Base-by-base conservation (phyloP, 495 filamentous ascomycete genomes). In the Talaromyces trachyspermus region DNA sequence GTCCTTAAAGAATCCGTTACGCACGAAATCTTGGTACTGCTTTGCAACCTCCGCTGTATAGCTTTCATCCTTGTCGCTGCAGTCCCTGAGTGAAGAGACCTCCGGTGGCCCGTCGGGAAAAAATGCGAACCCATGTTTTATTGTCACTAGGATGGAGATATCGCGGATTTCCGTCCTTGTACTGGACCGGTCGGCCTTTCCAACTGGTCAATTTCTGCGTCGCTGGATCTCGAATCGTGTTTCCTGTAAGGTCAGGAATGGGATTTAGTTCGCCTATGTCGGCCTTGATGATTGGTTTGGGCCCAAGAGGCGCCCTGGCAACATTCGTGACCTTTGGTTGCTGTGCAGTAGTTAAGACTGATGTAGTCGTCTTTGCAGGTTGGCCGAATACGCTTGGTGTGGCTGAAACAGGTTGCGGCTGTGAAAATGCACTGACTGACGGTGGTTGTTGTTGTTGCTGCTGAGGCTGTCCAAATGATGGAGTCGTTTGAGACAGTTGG, bases 101-200 rank as follows among this genome's bases (percentile, higher is more conserved):
- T 66, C 56, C 1, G 84, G 85, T n/a, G 82, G 70, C 1, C 86
- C 86, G 23, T 83, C 66, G 1, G 53, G 84, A 86, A 66, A 83
- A 82, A 18, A 91, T 77, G 26, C 71, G 75, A 22, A 76, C 68
- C 48, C 63, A 72, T 4, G 65, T 68, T 43, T 65, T 56, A 32
- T 71, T 66, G 48, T 77, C 74, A 33, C 69, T 61, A 3, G 63
- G 64, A 49, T 73, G 69, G 11, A 69, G 59, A 56, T 75, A 79
- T 53, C 67, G 78, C 1, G 75, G 75, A 10, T 55, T 58, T 37
- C 70, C 61, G 30, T 77, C 61, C 44, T 75, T 59, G 52, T 80
- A 79, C 20, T 64, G 60, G 1, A 83, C 77, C 0, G 69, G 69
- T 23, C 66, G 69, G n/a, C 75, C 74, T 54, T 80, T 79, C 75